Evolutionary conservation across 2,329 filamentous ascomycete species (phyloP).

Genomic region (Keithomyces neogunnii): DNA sequence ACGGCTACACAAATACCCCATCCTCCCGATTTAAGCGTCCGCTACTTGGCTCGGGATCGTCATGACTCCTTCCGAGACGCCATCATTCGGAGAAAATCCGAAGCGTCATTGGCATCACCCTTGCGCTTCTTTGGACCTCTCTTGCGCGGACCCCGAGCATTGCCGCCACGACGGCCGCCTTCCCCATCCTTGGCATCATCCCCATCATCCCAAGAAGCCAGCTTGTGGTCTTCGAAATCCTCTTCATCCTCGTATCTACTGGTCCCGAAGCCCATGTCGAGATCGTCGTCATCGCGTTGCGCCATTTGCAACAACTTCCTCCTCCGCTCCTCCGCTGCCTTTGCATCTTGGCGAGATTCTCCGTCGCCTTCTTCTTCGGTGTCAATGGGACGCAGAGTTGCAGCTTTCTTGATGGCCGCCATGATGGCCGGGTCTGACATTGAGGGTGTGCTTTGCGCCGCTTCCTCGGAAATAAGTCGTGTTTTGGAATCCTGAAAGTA

Average conservation of each 20-base stretch:
- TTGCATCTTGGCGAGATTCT: slow-evolving; percentile 28
- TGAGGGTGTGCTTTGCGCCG: slow-evolving; percentile 38
- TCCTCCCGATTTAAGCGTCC: too few species aligned
- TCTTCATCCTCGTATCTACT: slow-evolving; percentile 83
- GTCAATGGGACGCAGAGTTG: slow-evolving; percentile 47
- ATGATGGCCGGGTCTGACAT: slow-evolving; percentile 70
- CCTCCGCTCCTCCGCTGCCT: slow-evolving; percentile 57
- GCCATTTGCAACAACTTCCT: slow-evolving; percentile 66
- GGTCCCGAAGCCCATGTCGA: slow-evolving; percentile 91
- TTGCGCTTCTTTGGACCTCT: slow-evolving; percentile 67
- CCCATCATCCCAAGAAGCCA: slow-evolving; percentile 56
- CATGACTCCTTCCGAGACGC: slow-evolving; percentile 43
- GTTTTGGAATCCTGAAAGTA: slow-evolving; percentile 56
- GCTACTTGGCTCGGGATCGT: not conserved
- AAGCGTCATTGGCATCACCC: slow-evolving; percentile 68
- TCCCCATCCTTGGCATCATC: slow-evolving; percentile 41
- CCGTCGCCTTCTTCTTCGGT: slow-evolving; percentile 30
- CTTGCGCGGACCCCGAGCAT: slow-evolving; percentile 53
- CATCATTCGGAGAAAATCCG: slow-evolving; percentile 72
- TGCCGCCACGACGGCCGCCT: slow-evolving; percentile 26
- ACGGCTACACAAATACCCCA: too few species aligned
- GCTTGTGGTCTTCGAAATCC: slow-evolving; percentile 62
- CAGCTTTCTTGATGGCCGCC: slow-evolving; percentile 79
- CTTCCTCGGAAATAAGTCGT: slow-evolving; percentile 43
- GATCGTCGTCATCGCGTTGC: slow-evolving; percentile 77